Base-by-base conservation (phyloP, 768 basidiomycete genomes). In the Leccinum imitatum region DNA sequence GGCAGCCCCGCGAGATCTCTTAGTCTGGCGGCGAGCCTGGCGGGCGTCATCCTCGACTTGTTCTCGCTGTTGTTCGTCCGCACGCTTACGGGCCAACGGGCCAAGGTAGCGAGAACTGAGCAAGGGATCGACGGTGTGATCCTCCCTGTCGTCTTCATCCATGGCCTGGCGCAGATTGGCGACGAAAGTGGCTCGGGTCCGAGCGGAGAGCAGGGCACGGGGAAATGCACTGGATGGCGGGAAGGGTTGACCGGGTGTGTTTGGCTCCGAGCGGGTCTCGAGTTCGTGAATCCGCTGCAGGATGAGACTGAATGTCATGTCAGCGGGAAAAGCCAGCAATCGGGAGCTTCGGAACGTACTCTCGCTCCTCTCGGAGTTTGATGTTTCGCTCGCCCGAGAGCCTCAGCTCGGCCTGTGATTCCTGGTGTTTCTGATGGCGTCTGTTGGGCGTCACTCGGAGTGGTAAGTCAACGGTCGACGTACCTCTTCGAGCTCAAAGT, bases 401-500 rank as follows among this genome's bases (percentile, higher is more conserved):
- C 57, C 79, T 80, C 30, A 85, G 77, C 63, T 87, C 87, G 31
- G 79, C 74, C 59, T 78, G 78, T 3, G 79, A 76, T 66, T 86
- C 86, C 74, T 87, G 84, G 71, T 81, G 79, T 79, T 83, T 81
- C 84, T 88, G 73, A 57, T 59, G 55, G 46, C 50, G 53, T 39
- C 13, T 0, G 17, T 33, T 44, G 35, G 51, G 60, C 11, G 14
- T 25, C 25, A 8, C 9, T 1, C 3, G 17, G 37, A 8, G 39
- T 2, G 21, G 25, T 1, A 5, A 11, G 47, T 54, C n/a, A 30
- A 39, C 51, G 47, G 41, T 51, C 0, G 39, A 75, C 84, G 66
- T 56, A 90, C 89, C 82, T 90, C 84, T 65, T 89, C 86, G 46
- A 89, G 80, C 56, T 87, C 86, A 63, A 82, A 81, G 70, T 82